A percentile compares a stretch with the other conserved stretches of the same genome.
Conservation (phyloP, 2,329 filamentous ascomycete species). For the Fusarium compactum region DNA sequence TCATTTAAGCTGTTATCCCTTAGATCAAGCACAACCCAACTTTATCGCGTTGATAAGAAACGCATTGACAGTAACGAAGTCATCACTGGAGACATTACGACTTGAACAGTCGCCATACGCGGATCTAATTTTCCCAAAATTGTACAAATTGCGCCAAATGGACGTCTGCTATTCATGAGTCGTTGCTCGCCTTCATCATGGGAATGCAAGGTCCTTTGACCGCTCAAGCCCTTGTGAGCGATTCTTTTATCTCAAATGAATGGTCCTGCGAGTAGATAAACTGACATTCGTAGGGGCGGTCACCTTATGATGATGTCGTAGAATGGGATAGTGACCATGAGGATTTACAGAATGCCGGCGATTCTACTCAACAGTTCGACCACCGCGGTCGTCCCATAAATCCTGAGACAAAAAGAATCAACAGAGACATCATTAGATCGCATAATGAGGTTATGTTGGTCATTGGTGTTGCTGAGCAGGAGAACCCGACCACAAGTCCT, state of each 20-base stretch:
- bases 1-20: constrained; percentile 1
- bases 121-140: neutral
- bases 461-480: constrained; percentile 71
- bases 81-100: neutral
- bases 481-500: constrained; percentile 57
- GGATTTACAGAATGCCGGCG: constrained; percentile 38
- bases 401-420: constrained; percentile 65
- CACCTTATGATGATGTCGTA: constrained; percentile 70
- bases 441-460: constrained; percentile 74
- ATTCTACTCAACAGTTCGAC: constrained; percentile 64
- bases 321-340: constrained; percentile 56
- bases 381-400: constrained; percentile 68
- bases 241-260: neutral
- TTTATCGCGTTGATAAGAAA: neutral
- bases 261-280: neutral
- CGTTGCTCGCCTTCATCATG: constrained; percentile 54
- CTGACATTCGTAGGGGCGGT: constrained; percentile 62
- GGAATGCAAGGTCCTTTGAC: constrained; percentile 68
- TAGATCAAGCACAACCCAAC: neutral
- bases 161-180: constrained; percentile 12
- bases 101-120: neutral
- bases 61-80: neutral
- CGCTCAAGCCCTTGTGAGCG: constrained; percentile 66
- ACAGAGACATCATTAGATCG: constrained; percentile 68
- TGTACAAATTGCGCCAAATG: neutral